Evolutionary conservation across 371 early-diverging fungal genomes (phyloP), one percentile per base, ranked within the genome.

Genomic region (Apophysomyces elegans): DNA sequence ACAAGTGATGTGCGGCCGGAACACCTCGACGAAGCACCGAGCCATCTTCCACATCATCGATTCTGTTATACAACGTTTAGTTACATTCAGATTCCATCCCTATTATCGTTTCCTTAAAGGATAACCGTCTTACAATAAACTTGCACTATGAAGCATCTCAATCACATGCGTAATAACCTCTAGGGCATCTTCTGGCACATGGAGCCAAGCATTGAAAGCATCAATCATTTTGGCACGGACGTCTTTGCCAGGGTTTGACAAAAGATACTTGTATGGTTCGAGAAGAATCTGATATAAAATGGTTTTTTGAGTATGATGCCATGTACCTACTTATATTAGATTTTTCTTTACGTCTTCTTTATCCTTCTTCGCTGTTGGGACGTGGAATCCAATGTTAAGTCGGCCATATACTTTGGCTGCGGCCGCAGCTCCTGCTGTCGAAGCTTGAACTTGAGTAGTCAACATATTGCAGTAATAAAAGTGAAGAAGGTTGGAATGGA

Each of bases 31-130:
- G 83, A 58, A 98, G 68, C 21, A 84, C 84, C 0, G 97, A 96
- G 62, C 87, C 90, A 74, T 99, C 99, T 76, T 99, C 94, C 16
- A 99, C 93, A 69, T 99, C 99, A 73, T 98, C 98, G 45, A 98
- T 89, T 37, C 93, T 92, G 72, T 64, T 26, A 26, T 26, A 26
- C 32, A 26, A 26, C 2, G 32, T 26, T 26, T 26, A 26, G 32
- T 2, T 26, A 26, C 32, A 26, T 26, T 3, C 32, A 26, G 32
- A 26, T 1, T 2, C 32, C 2, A 26, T 26, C 2, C 32, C 2
- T 26, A 7, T n/a, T 5, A 7, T 18, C 18, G 47, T 18, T 47
- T 13, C 16, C 2, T 3, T 1, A 16, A 6, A 18, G 18, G 7
- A 66, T 26, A 2, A 1, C 32, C 1, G 13, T 13, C 86, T 62